phyloP scores from a whole-genome alignment of 2,329 filamentous ascomycete species.

The Microcyclosporella mali region DNA sequence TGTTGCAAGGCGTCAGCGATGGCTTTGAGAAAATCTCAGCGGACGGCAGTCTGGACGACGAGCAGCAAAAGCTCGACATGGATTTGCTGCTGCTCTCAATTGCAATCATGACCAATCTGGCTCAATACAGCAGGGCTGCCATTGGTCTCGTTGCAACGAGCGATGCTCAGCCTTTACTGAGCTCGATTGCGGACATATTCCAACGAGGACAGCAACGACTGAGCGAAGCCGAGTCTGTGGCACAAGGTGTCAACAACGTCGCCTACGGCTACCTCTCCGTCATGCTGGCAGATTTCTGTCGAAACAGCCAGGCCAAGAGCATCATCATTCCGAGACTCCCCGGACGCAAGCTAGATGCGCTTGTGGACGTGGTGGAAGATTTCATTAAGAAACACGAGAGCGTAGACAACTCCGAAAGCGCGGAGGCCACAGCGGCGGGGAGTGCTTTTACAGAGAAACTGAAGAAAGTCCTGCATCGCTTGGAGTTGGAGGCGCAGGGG shows the following conservation, averaged over 20 bases:
- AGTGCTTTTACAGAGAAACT: conserved; percentile 50
- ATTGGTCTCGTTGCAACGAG: conserved; percentile 17
- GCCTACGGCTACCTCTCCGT: conserved; percentile 81
- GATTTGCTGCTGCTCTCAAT: conserved; percentile 72
- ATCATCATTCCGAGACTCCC: conserved; percentile 35
- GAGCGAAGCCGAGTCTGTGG: conserved; percentile 59
- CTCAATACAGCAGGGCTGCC: conserved; percentile 66
- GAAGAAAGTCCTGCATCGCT: conserved; percentile 44
- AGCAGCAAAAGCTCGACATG: conserved; percentile 49
- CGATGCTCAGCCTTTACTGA: conserved; percentile 14
- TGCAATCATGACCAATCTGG: conserved; percentile 80
- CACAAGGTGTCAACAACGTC: conserved; percentile 70
- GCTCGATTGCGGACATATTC: conserved; percentile 25
- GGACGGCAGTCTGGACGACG: conserved; percentile 34
- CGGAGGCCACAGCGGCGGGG: conserved; percentile 43
- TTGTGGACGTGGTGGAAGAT: conserved; percentile 55
- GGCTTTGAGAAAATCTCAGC: conserved; percentile 23
- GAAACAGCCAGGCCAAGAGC: conserved; percentile 44
- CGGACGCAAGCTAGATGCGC: conserved; percentile 41
- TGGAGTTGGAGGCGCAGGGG: conserved; percentile 17
- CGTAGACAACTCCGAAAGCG: conserved; percentile 49
- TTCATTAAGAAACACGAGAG: conserved; percentile 56
- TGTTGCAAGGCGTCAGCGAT: conserved; percentile 25
- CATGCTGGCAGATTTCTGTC: conserved; percentile 72
- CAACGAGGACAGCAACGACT: conserved; percentile 23